These are phyloP conservation scores for Thelonectria rubi DNA, from an alignment of 2,329 filamentous ascomycete genomes.

Conservation along the genomic window DNA sequence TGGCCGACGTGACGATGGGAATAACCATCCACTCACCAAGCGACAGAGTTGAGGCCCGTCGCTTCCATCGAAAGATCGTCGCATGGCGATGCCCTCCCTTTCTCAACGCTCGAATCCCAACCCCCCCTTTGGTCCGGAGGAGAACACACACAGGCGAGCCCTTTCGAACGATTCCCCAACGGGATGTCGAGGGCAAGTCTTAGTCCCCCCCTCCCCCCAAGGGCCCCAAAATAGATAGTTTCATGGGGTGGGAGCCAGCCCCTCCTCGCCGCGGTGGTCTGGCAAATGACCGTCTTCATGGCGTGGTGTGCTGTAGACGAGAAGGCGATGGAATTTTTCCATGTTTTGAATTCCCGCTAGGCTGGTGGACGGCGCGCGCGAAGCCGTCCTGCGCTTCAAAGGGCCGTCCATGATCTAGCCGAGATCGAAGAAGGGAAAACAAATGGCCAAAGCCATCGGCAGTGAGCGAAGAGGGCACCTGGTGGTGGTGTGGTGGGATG, in stretches of 20 bases:
- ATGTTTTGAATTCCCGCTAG: constrained; percentile 29
- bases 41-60: background rate
- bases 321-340: constrained; percentile 28
- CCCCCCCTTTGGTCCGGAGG: constrained; percentile 29
- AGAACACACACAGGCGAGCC: background rate
- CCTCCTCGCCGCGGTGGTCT: constrained; percentile 35
- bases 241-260: constrained; percentile 28
- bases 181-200: constrained; percentile 11
- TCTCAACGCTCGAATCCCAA: constrained; percentile 16
- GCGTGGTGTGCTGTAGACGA: constrained; percentile 12
- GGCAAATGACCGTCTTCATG: constrained; percentile 33
- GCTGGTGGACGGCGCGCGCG: background rate
- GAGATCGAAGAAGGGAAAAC: constrained; percentile 34
- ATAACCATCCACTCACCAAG: background rate
- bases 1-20: background rate
- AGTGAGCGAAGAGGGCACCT: constrained; percentile 7
- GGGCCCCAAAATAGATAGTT: constrained; percentile 38
- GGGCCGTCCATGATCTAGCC: constrained; percentile 34
- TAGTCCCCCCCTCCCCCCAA: constrained; percentile 6
- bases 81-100: constrained; percentile 29
- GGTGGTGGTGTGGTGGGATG: constrained; percentile 16
- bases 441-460: constrained; percentile 22
- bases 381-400: constrained; percentile 11
- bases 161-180: constrained; percentile 12
- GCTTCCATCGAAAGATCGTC: constrained; percentile 29